Evolutionary conservation across 805 yeast species (phyloP).

Genomic region (Phaffomyces opuntiae): DNA sequence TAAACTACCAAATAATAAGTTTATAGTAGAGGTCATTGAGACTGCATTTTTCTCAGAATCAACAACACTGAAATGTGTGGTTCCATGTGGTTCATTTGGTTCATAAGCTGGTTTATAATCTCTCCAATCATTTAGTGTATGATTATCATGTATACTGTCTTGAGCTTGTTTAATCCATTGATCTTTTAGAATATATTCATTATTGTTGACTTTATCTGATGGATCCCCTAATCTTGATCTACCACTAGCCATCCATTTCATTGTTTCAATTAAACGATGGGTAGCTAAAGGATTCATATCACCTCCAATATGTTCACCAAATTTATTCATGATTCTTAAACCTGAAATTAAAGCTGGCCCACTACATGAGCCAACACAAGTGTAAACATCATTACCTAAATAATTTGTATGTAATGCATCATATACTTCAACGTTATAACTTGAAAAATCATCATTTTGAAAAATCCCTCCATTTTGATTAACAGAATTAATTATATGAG

Average conservation of each 20-base stretch:
- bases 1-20: slow-evolving; percentile 73
- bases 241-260: slow-evolving; percentile 92
- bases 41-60: slow-evolving; percentile 76
- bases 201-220: slow-evolving; percentile 31
- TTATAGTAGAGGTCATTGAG: slow-evolving; percentile 82
- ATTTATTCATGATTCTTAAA: slow-evolving; percentile 50
- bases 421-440: slow-evolving; percentile 42
- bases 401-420: slow-evolving; percentile 38
- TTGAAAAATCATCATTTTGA: slow-evolving; percentile 54
- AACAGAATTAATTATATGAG: slow-evolving; percentile 44
- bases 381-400: slow-evolving; percentile 38
- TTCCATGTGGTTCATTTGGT: slow-evolving; percentile 78
- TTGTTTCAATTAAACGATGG: slow-evolving; percentile 71
- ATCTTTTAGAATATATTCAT: slow-evolving; percentile 32
- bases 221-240: slow-evolving; percentile 83
- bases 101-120: slow-evolving; percentile 78
- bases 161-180: slow-evolving; percentile 51
- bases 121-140: slow-evolving; percentile 58
- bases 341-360: slow-evolving; percentile 83
- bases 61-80: slow-evolving; percentile 78
- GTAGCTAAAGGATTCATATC: slow-evolving; percentile 44
- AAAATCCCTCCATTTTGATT: slow-evolving; percentile 61
- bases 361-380: slow-evolving; percentile 68
- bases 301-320: slow-evolving; percentile 32
- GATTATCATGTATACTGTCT: slow-evolving; percentile 42